phyloP scores from a whole-genome alignment of 2,329 filamentous ascomycete species.

The Fusarium protoensiforme region DNA sequence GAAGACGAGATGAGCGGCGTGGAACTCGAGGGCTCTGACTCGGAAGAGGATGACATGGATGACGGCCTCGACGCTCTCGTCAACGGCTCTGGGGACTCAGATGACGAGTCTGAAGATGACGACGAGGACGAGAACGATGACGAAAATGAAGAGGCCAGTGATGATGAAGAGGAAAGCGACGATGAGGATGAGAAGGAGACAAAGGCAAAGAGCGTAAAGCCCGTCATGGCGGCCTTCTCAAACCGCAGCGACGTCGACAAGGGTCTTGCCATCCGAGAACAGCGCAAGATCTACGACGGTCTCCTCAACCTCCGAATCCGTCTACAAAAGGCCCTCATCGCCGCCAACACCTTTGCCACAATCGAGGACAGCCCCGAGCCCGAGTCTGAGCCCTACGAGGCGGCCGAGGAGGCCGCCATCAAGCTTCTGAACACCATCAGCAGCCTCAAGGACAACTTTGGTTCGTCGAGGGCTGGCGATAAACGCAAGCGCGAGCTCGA shows the following conservation, averaged over 20 bases:
- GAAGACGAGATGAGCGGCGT: slow-evolving; percentile 50
- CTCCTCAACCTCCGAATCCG: slow-evolving; percentile 92
- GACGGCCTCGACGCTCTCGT: slow-evolving; percentile 50
- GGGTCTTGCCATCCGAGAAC: slow-evolving; percentile 85
- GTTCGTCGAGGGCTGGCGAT: slow-evolving; percentile 61
- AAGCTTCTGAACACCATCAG: slow-evolving; percentile 87
- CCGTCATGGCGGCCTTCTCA: slow-evolving; percentile 45
- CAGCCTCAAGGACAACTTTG: slow-evolving; percentile 71
- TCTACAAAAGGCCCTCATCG: slow-evolving; percentile 88
- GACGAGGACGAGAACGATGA: slow-evolving; percentile 51
- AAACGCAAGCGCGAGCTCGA: slow-evolving; percentile 71
- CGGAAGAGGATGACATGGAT: slow-evolving; percentile 52
- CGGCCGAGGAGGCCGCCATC: slow-evolving; percentile 86
- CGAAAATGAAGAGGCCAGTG: slow-evolving; percentile 50
- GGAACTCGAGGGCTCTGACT: slow-evolving; percentile 51
- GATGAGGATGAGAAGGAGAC: slow-evolving; percentile 46
- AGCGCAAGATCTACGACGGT: slow-evolving; percentile 87
- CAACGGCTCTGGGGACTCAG: slow-evolving; percentile 46
- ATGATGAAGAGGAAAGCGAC: slow-evolving; percentile 48
- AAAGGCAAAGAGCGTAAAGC: slow-evolving; percentile 47
- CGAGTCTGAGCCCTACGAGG: slow-evolving; percentile 69
- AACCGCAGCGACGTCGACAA: slow-evolving; percentile 76
- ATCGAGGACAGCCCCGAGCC: slow-evolving; percentile 53
- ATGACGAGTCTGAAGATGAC: slow-evolving; percentile 50
- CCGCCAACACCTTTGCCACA: slow-evolving; percentile 77